Conservation (phyloP, 106 monocot species). For the Acorus calamus region DNA sequence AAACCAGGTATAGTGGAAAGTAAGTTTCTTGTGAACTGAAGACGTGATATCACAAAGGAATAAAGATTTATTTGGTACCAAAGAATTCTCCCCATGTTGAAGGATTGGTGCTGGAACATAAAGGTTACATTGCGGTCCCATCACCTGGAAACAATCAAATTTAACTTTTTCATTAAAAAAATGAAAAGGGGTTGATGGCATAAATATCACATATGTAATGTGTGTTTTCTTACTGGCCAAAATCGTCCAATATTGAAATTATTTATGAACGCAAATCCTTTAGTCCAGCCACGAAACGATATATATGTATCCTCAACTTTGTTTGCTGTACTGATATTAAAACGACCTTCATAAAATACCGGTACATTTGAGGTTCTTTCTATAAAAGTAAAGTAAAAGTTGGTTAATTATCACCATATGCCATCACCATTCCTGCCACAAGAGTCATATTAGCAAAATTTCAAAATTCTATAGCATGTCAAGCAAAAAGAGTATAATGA, state of each 20-base stretch:
- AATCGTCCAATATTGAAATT: constrained; percentile 96
- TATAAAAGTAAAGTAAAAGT: constrained; percentile 9
- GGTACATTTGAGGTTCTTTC: constrained; percentile 32
- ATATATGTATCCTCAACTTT: constrained; percentile 72
- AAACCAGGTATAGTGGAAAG: too few relatives aligned
- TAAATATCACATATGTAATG: too few relatives aligned
- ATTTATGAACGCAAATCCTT: constrained; percentile 91
- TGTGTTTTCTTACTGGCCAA: constrained; percentile 60
- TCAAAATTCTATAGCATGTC: too few relatives aligned
- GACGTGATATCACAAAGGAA: background rate
- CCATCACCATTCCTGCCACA: too few relatives aligned
- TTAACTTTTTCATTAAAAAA: too few relatives aligned
- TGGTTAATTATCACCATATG: too few relatives aligned
- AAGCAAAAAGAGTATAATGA: too few relatives aligned
- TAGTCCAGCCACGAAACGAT: constrained; percentile 82
- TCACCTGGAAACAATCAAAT: constrained; percentile 25
- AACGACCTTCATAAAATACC: constrained; percentile 60
- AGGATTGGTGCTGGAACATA: constrained; percentile 95
- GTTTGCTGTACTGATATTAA: constrained; percentile 35
- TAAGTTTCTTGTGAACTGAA: background rate
- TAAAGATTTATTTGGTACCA: constrained; percentile 37
- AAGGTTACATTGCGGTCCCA: constrained; percentile 88
- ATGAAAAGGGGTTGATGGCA: too few relatives aligned
- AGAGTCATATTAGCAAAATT: too few relatives aligned
- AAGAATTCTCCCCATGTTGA: constrained; percentile 55